Base-by-base conservation (phyloP, 1,139 yeast species). In the Debaryomycetaceae sp. region DNA sequence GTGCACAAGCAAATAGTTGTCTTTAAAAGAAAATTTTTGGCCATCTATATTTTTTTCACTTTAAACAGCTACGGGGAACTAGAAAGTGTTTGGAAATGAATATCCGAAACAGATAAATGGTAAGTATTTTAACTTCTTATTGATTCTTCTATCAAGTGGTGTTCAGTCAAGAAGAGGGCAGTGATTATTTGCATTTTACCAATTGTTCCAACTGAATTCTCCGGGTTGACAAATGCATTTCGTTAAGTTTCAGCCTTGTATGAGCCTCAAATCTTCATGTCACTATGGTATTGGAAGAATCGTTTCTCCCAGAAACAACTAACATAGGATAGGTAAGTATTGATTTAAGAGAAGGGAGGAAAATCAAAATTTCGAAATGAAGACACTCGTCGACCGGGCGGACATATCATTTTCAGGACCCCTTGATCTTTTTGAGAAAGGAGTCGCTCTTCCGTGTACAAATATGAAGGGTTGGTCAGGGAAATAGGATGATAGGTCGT, bases 181-280 rank as follows among this genome's bases (percentile, higher is more conserved):
- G 73, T 80, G 88, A 82, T 82, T 82, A 82, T 78, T 80, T 80
- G 85, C 84, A 61, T 68, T 70, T 62, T 67, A 80, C 87, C 87
- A 83, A 82, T 83, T 83, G 88, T 83, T 83, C 87, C 88, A 75
- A 82, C 88, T 80, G 88, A 83, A 81, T 78, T 59, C 56, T 64
- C 75, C 73, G 73, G 80, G 87, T 81, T 76, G 87, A 83, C 87
- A 82, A 80, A 68, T 63, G 84, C 85, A 78, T 69, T 65, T 82
- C 87, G 87, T 82, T 83, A 83, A 83, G 88, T 83, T 83, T 83
- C 87, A 83, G 87, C 87, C 87, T 82, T 82, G 87, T 82, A 82
- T 83, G 88, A 83, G 87, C 84, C 63, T 45, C 8, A 11, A 27
- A 27, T 7, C 31, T 8, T 3, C 31, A 27, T 27, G 31, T 8